Evolutionary conservation across 306 rosid species (phyloP), one percentile per base, ranked within the genome.

Genomic region (Astragalus membranaceus): DNA sequence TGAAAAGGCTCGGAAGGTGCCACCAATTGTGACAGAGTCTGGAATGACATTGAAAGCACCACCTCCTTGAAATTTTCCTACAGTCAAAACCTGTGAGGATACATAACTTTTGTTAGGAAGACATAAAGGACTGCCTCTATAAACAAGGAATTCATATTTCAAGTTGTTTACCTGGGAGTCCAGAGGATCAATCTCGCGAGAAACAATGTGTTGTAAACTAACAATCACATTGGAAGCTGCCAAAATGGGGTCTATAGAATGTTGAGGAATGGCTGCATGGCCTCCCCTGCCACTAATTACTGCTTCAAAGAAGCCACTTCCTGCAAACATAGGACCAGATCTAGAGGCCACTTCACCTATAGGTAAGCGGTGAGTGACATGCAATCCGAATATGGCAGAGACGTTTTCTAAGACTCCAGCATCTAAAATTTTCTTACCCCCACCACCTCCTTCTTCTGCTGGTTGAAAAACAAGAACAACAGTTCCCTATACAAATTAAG

Each of bases 11-110:
- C 96, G 94, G 80, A 95, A 95, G 50, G 97, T 95, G 66, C 99
- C 99, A 4, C 96, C 97, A 60, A 95, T 85, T 23, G 89, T 81
- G 67, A 95, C 99, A 23, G 95, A 95, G 81, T 95, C 97, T 37
- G 99, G 99, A 80, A 95, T 91, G 52, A 95, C 96, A 73, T 94
- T 95, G 80, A 89, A 87, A 30, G 97, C 99, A 13, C 82, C 92
- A 57, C 97, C 99, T 77, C 97, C 99, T 81, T 89, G 92, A 75
- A 95, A 83, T 70, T 85, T 91, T 10, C 81, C 97, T 12, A 91
- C 96, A 0, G 99, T 95, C 47, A 95, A 80, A 23, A 95, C 99
- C 99, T 95, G 79, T 46, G 71, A 46, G 57, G 69, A 54, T 37
- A 53, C 33, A 16, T 3, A 26, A 6, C 49, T 32, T 62, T 43